Base-by-base conservation (phyloP, 768 basidiomycete species). In the Boletus pseudopeckii region DNA sequence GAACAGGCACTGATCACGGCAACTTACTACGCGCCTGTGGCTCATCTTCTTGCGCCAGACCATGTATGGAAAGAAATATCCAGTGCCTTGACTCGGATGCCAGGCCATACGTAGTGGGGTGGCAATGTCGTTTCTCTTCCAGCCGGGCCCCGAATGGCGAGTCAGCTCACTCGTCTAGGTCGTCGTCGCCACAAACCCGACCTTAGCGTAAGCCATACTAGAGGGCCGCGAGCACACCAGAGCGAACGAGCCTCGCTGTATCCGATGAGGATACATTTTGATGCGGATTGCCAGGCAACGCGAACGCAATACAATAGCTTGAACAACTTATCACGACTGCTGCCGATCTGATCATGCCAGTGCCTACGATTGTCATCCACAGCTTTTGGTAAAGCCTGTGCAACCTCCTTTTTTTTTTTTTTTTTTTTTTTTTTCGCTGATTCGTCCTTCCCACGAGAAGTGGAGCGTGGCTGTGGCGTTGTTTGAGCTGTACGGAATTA, bases 221-320 rank as follows among this genome's bases (percentile, higher is more conserved):
- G 22, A 22, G 22, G 22, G 22, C 22, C 22, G 22, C 22, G 22
- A 22, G 22, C 22, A n/a, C n/a, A n/a, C n/a, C n/a, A 22, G 22
- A 22, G 22, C 22, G 22, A 22, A 22, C 22, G 4, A 24, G 24
- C 24, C 24, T 24, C 24, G 24, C 24, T 24, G 24, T 24, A 3
- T 24, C 24, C 24, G 24, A 24, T 24, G 4, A 24, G 22, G 22
- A 22, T 22, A 22, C 22, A 22, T 22, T 22, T 48, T 67, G 64
- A 66, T 66, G 57, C 30, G 33, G 43, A 66, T 66, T 53, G 57
- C 63, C 60, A 58, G 51, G 65, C 63, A 66, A 67, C n/a, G n/a
- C n/a, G n/a, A n/a, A n/a, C n/a, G n/a, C n/a, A n/a, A n/a, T n/a
- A n/a, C n/a, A n/a, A n/a, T n/a, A 13, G 4, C 32, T 47, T 38